Base-by-base conservation (phyloP, 371 early-diverging fungal species). In the Lichtheimia corymbifera region DNA sequence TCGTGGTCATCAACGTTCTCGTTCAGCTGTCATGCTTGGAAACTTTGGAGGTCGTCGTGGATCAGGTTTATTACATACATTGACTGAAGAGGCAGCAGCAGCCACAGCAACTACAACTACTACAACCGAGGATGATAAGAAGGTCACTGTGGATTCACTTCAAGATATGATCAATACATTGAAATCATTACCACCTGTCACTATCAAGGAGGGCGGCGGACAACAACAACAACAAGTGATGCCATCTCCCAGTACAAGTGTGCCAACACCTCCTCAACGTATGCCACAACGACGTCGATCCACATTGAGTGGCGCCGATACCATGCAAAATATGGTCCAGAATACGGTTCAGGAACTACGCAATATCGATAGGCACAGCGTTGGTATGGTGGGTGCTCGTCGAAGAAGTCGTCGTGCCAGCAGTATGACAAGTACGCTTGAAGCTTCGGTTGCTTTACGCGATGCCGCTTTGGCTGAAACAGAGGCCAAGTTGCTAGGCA, bases 141-240 rank as follows among this genome's bases (percentile, higher is more conserved):
- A 53, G 43, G 66, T 56, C 42, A 65, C 76, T 3, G 67, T 78
- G 13, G 70, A 79, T 55, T 76, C 78, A 13, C 49, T 82, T 41
- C 71, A 78, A 50, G 70, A 75, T 30, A 80, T 82, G 64, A 80
- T 82, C 59, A 76, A 72, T 25, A 72, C 73, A 27, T 59, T 82
- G 35, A 79, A 78, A 58, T 59, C 67, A 17, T 58, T 82, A 18
- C 80, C 80, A 41, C 77, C 78, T 35, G 62, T 52, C n/a, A 62
- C 55, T 15, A n/a, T 72, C 60, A 67, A 71, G 59, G 67, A 64
- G 43, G 42, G 64, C 51, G 62, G 59, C 28, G 45, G 45, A 43
- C 44, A 25, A 2, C 28, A 49, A 44, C 67, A 64, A 49, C 57
- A 59, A 9, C 44, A 51, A 6, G 17, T 44, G 9, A 27, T 18